Evolutionary conservation across 495 filamentous ascomycete genomes (phyloP).

Genomic region (Aspergillus bertholletiae): DNA sequence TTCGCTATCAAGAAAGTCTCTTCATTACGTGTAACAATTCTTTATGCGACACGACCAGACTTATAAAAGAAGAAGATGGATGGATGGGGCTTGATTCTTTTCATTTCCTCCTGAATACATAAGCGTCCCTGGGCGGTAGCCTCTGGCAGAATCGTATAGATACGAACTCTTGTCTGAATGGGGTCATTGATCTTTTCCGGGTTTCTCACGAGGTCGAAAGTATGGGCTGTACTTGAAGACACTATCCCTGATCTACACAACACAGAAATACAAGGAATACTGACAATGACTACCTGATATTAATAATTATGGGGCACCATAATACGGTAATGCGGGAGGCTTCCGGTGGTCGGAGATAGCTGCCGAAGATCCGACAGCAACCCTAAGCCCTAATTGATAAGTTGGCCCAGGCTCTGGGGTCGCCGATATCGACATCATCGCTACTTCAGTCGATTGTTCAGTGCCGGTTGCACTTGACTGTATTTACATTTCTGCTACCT

Average conservation of each 20-base stretch:
- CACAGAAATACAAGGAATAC: background rate
- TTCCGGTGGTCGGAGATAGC: background rate
- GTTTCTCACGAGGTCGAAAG: background rate
- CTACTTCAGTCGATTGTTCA: constrained; percentile 1
- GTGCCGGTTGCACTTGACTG: background rate
- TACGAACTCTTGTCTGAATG: background rate
- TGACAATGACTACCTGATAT: background rate
- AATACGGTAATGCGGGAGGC: too few relatives aligned
- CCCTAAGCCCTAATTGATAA: constrained; percentile 23
- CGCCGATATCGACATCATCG: constrained; percentile 22
- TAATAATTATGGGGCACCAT: background rate
- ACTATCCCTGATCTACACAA: background rate
- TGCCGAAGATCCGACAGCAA: background rate
- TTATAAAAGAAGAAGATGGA: background rate
- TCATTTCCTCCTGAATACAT: background rate
- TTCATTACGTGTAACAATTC: background rate
- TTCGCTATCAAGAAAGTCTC: background rate
- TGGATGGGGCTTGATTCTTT: background rate
- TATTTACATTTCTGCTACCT: background rate
- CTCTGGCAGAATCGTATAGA: background rate
- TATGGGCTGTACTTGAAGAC: background rate
- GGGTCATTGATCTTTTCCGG: background rate
- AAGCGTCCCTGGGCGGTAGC: background rate
- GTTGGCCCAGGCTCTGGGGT: constrained; percentile 21
- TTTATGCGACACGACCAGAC: background rate